A percentile compares a stretch with the other conserved stretches of the same genome.
Conservation (phyloP, 257 asterid species). For the Solanum bulbocastanum region DNA sequence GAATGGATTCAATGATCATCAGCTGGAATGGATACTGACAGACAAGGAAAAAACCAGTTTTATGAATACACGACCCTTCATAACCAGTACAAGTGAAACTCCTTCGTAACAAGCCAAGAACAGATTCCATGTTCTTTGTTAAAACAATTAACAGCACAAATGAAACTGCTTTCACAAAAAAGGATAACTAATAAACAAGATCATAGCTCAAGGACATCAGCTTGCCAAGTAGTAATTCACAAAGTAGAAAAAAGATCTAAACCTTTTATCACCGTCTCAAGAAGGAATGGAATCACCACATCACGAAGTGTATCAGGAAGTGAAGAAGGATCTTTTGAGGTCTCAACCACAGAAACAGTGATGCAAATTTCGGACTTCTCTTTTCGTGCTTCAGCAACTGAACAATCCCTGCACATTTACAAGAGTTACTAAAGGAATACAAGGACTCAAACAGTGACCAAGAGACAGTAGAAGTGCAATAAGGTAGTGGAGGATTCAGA, state of each 20-base stretch:
- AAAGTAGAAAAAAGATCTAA: not conserved
- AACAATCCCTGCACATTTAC: conserved; percentile 43
- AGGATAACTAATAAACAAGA: not conserved
- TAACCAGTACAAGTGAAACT: not conserved
- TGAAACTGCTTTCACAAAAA: not conserved
- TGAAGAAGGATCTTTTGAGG: conserved; percentile 10
- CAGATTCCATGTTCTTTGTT: not conserved
- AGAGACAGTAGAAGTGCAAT: not conserved
- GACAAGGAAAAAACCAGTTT: not conserved
- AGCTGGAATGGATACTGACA: not conserved
- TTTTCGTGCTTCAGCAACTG: conserved; percentile 23
- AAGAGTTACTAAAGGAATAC: conserved; percentile 17
- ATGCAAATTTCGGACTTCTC: conserved; percentile 40
- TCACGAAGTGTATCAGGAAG: conserved; percentile 46
- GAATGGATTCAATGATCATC: not conserved
- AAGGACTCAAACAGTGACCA: not conserved
- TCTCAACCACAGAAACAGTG: conserved; percentile 37
- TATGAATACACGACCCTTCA: not conserved
- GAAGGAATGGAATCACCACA: conserved; percentile 59
- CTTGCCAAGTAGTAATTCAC: not conserved
- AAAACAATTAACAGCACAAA: not conserved
- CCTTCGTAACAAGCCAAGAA: not conserved
- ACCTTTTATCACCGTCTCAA: conserved; percentile 79
- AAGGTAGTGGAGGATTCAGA: not conserved
- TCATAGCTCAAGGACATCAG: not conserved